Evolutionary conservation across 768 basidiomycete species (phyloP).

Genomic region (Leccinum sublutescens): DNA sequence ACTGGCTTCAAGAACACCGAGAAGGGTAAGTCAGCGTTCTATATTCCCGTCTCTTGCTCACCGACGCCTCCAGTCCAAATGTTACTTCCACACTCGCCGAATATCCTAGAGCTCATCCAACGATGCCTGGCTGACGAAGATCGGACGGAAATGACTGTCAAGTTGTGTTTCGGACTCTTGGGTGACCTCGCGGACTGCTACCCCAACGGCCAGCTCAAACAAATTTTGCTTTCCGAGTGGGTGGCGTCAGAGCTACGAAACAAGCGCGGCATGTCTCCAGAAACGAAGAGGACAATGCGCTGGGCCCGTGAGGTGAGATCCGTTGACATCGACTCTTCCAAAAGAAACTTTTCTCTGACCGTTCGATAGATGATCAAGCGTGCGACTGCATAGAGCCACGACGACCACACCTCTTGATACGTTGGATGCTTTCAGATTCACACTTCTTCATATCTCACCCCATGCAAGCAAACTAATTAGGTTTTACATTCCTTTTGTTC

Average conservation of each 20-base stretch:
- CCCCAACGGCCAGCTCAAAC: conserved; percentile 78
- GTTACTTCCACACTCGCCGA: conserved; percentile 66
- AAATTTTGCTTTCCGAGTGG: conserved; percentile 77
- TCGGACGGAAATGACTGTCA: conserved; percentile 71
- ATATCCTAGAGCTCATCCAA: conserved; percentile 79
- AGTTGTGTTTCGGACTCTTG: conserved; percentile 78
- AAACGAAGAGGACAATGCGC: conserved; percentile 85
- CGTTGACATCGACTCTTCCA: background rate
- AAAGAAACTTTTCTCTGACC: background rate
- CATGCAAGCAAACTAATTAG: conserved; percentile 52
- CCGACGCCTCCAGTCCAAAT: conserved; percentile 7
- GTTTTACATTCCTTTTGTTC: conserved; percentile 18
- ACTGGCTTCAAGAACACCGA: conserved; percentile 84
- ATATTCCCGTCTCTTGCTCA: background rate
- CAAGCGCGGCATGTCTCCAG: conserved; percentile 68
- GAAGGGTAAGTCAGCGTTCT: conserved; percentile 48
- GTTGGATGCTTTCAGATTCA: conserved; percentile 32
- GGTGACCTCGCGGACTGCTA: conserved; percentile 93
- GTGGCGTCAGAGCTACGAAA: conserved; percentile 67
- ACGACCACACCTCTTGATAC: conserved; percentile 11
- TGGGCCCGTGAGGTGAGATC: conserved; percentile 87
- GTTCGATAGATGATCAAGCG: conserved; percentile 67
- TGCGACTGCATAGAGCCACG: conserved; percentile 62
- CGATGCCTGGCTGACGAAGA: conserved; percentile 81
- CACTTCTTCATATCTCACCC: conserved; percentile 29